phyloP scores from a whole-genome alignment of 805 yeast genomes.

The Monosporozyma yasuniensis region DNA sequence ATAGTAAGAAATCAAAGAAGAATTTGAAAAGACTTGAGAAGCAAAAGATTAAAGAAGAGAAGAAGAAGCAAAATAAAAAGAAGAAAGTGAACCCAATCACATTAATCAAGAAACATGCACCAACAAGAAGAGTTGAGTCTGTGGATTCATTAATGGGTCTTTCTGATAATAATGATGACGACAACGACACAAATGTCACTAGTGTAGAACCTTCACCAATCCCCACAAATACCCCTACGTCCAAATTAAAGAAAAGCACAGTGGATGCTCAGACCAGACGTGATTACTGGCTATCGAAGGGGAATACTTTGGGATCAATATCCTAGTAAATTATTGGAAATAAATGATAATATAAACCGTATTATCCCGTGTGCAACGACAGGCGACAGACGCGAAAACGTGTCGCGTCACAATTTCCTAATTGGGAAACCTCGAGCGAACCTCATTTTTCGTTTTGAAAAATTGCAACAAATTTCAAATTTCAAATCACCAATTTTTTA shows the following conservation, averaged over 20 bases:
- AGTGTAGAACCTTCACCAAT: conserved; percentile 2
- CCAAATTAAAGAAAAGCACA: conserved; percentile 11
- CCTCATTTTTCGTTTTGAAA: background rate
- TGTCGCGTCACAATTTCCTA: background rate
- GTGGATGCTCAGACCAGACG: conserved; percentile 29
- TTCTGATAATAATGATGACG: conserved; percentile 5
- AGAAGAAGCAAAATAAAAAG: conserved; percentile 1
- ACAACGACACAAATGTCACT: background rate
- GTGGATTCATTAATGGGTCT: conserved; percentile 22
- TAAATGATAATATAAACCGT: background rate
- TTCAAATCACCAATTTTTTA: background rate
- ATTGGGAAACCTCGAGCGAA: background rate
- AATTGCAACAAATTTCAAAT: background rate
- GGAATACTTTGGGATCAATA: conserved; percentile 15
- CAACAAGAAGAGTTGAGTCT: background rate
- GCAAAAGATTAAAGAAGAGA: background rate
- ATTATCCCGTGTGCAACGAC: background rate
- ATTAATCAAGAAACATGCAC: conserved; percentile 7
- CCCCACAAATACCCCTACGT: background rate
- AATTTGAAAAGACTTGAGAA: conserved; percentile 2
- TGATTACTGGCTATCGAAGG: conserved; percentile 30
- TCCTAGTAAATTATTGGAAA: background rate
- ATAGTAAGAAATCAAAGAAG: conserved; percentile 13
- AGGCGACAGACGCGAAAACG: background rate
- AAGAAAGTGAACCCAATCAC: conserved; percentile 7